Evolutionary conservation across 73 alveolate species (phyloP).

Genomic region (Blepharisma japonicum): DNA sequence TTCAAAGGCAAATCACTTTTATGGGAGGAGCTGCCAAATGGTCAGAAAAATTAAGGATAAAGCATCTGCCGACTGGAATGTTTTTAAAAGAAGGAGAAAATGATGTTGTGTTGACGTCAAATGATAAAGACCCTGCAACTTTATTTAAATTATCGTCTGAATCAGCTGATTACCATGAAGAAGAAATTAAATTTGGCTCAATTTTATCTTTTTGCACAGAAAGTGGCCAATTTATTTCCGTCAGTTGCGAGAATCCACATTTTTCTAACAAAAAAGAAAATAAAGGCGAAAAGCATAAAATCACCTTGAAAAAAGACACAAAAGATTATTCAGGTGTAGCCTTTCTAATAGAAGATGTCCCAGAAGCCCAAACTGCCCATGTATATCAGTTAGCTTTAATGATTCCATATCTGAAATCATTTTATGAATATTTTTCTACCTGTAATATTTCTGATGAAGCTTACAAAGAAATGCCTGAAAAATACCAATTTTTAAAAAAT

Average conservation of each 20-base stretch:
- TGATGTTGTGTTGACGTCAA: background rate
- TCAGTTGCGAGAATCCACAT: too few species aligned
- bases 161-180: too few species aligned
- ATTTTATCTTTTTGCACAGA: background rate
- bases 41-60: background rate
- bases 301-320: background rate
- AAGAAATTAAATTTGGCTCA: background rate
- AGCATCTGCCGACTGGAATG: slow-evolving; percentile 14
- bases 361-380: slow-evolving; percentile 22
- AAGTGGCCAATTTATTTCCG: too few species aligned
- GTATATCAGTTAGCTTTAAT: background rate
- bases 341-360: slow-evolving; percentile 18
- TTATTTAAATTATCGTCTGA: background rate
- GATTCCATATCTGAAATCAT: background rate
- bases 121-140: background rate
- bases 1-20: slow-evolving; percentile 13
- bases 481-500: background rate
- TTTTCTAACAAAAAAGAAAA: too few species aligned
- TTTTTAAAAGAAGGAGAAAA: background rate
- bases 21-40: slow-evolving; percentile 6
- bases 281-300: too few species aligned
- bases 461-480: slow-evolving; percentile 10
- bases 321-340: slow-evolving; percentile 1
- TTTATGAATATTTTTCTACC: background rate
- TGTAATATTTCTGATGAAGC: background rate